Conservation (phyloP, 345 rosid species). For the Excoecaria cochinchinensis region DNA sequence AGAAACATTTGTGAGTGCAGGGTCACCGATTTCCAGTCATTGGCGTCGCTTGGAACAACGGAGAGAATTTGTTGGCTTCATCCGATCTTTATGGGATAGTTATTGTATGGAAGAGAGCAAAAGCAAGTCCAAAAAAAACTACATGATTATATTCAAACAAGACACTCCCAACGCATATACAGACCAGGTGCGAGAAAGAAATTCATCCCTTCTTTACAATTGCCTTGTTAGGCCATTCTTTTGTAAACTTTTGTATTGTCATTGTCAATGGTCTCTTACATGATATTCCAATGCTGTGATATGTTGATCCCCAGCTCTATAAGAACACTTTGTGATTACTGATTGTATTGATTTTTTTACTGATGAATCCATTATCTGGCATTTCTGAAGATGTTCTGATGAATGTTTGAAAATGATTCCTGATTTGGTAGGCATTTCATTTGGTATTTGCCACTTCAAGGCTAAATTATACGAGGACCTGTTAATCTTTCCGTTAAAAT, state of each 20-base stretch:
- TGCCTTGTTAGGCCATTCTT: slow-evolving; percentile 13
- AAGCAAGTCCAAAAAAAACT: slow-evolving; percentile 39
- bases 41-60: slow-evolving; percentile 94
- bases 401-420: neutral
- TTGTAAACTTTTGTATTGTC: neutral
- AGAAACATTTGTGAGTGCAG: slow-evolving; percentile 38
- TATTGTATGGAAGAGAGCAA: slow-evolving; percentile 97
- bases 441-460: too few species aligned
- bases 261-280: neutral
- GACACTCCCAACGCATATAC: slow-evolving; percentile 5
- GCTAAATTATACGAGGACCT: too few species aligned
- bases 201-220: neutral
- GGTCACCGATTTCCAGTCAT: slow-evolving; percentile 90
- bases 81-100: slow-evolving; percentile 92
- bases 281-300: neutral
- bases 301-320: neutral
- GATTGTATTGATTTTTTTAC: slow-evolving; percentile 7
- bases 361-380: too few species aligned
- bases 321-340: neutral
- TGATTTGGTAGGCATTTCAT: too few species aligned
- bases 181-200: neutral
- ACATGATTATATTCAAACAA: neutral
- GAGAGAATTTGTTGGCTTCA: slow-evolving; percentile 90
- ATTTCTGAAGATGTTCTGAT: neutral
- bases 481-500: too few species aligned